These are phyloP conservation scores for Phytophthora ohioensis DNA, from an alignment of 352 stramenopile genomes.

Conservation along the genomic window DNA sequence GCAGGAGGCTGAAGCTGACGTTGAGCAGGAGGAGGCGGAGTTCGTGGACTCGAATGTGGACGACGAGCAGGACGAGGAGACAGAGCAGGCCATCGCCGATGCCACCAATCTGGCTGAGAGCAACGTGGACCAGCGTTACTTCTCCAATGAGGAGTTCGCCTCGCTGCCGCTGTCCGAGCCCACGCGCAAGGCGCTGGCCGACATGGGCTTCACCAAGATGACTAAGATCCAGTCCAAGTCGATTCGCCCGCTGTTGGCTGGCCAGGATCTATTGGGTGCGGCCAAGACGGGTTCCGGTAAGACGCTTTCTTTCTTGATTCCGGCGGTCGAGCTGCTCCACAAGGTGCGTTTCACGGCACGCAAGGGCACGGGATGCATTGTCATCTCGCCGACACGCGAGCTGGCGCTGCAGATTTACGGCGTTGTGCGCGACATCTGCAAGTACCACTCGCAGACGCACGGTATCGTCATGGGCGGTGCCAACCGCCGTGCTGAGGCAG, in stretches of 20 bases:
- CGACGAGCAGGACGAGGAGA: conserved; percentile 67
- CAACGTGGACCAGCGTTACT: conserved; percentile 83
- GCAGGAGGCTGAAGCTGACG: conserved; percentile 29
- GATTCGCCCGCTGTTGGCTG: conserved; percentile 95
- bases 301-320: conserved; percentile 98
- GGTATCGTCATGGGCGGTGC: conserved; percentile 98
- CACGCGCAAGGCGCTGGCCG: conserved; percentile 89
- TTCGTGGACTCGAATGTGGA: conserved; percentile 33
- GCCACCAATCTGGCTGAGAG: conserved; percentile 47
- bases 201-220: conserved; percentile 95
- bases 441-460: conserved; percentile 96
- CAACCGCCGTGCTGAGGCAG: conserved; percentile 96
- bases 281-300: conserved; percentile 99
- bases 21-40: conserved; percentile 38
- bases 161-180: conserved; percentile 93
- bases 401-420: conserved; percentile 99
- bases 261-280: conserved; percentile 97
- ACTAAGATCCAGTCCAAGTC: conserved; percentile 98
- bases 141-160: conserved; percentile 89
- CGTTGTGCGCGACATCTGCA: conserved; percentile 96
- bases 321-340: conserved; percentile 96
- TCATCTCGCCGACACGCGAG: conserved; percentile 98
- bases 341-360: conserved; percentile 96
- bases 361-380: conserved; percentile 97
- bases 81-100: conserved; percentile 64